Conservation (phyloP, 257 asterid genomes). For the Solanum chiquidenum region DNA sequence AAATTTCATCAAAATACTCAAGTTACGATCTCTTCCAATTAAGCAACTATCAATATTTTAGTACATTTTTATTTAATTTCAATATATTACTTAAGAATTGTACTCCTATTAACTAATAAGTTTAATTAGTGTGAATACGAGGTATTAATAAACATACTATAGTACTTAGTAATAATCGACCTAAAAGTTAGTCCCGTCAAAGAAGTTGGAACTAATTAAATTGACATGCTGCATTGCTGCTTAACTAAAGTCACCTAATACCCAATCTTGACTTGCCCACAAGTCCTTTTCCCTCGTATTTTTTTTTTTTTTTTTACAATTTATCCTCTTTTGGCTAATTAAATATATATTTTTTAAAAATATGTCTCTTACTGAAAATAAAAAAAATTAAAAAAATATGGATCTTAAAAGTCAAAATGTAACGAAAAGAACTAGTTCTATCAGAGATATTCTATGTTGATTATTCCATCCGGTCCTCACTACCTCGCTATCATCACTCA, state of each 20-base stretch:
- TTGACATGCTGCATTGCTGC: not conserved
- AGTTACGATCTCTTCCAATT: too few relatives aligned
- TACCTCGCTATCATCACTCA: not conserved
- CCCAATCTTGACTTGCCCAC: not conserved
- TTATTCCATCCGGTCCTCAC: not conserved
- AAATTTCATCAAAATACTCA: not conserved
- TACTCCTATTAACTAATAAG: not conserved
- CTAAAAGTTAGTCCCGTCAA: not conserved
- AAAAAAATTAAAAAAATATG: too few relatives aligned
- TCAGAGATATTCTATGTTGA: not conserved
- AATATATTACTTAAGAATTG: not conserved
- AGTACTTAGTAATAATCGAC: too few relatives aligned
- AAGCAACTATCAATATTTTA: not conserved
- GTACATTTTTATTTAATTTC: not conserved
- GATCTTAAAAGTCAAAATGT: not conserved
- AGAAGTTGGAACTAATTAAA: not conserved
- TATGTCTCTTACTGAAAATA: too few relatives aligned
- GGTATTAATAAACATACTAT: not conserved
- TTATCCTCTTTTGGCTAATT: too few relatives aligned
- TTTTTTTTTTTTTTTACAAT: too few relatives aligned
- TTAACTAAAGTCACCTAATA: not conserved
- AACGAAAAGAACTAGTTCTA: not conserved
- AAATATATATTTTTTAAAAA: too few relatives aligned
- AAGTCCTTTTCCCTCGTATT: not conserved
- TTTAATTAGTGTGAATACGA: not conserved